phyloP scores from a whole-genome alignment of 2,329 filamentous ascomycete species.

The Drechslerella coelobrocha region DNA sequence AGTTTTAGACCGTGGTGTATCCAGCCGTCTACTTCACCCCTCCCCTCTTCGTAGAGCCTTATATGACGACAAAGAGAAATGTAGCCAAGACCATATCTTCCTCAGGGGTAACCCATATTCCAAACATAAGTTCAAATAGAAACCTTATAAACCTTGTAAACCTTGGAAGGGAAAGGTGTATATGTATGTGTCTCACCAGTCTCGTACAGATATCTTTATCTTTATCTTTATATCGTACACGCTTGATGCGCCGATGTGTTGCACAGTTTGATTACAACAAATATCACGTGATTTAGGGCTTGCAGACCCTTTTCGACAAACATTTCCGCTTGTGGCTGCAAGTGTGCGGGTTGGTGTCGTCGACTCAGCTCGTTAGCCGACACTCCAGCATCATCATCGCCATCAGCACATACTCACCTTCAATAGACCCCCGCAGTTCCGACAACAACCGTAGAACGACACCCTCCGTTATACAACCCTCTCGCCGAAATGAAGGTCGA shows the following conservation, averaged over 20 bases:
- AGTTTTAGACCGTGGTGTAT: not conserved
- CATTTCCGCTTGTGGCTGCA: conserved; percentile 21
- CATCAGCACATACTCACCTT: conserved; percentile 11
- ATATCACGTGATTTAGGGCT: conserved; percentile 47
- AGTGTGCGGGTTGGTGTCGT: conserved; percentile 16
- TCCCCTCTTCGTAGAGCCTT: not conserved
- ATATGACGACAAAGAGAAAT: too few relatives aligned
- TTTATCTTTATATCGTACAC: too few relatives aligned
- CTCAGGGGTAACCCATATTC: too few relatives aligned
- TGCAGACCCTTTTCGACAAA: conserved; percentile 34
- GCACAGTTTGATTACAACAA: conserved; percentile 19
- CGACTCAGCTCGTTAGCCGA: conserved; percentile 22
- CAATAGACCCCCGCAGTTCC: conserved; percentile 7
- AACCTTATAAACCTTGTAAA: too few relatives aligned
- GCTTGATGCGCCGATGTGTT: conserved; percentile 20
- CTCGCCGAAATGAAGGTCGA: conserved; percentile 52
- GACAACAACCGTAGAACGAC: conserved; percentile 14
- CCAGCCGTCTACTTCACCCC: not conserved
- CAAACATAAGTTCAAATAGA: too few relatives aligned
- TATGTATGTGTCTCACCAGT: not conserved
- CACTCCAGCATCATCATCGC: conserved; percentile 18
- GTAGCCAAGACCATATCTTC: too few relatives aligned
- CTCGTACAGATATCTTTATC: conserved; percentile 2
- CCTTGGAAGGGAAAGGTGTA: too few relatives aligned
- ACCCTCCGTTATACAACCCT: conserved; percentile 12